phyloP scores from a whole-genome alignment of 1,284 basidiomycete genomes.

The Tetrapyrgos nigripes region DNA sequence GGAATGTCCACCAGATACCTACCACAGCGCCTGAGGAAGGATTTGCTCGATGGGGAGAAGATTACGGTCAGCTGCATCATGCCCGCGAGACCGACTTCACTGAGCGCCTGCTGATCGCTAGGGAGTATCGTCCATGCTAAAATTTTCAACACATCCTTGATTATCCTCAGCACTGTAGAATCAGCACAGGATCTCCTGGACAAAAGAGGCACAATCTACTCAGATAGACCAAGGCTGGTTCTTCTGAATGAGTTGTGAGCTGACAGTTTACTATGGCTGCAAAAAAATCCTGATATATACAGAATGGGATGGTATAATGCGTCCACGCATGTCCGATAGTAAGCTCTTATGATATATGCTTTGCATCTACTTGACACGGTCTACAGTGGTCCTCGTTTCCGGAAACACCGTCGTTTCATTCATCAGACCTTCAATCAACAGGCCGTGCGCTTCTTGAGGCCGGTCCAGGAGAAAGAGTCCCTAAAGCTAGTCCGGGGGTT shows the following conservation, averaged over 20 bases:
- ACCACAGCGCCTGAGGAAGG: conserved; percentile 3
- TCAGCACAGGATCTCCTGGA: conserved; percentile 53
- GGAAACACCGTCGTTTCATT: conserved; percentile 56
- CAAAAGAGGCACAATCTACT: conserved; percentile 53
- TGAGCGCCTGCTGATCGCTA: conserved; percentile 17
- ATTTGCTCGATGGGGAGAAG: conserved; percentile 12
- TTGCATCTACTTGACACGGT: conserved; percentile 5
- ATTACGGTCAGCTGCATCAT: conserved; percentile 8
- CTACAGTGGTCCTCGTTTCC: conserved; percentile 52
- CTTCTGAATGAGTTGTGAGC: conserved; percentile 52
- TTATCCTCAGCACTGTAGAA: conserved; percentile 49
- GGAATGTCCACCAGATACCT: conserved; percentile 17
- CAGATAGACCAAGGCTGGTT: conserved; percentile 55
- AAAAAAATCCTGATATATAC: conserved; percentile 6
- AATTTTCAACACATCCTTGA: conserved; percentile 47
- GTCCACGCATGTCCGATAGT: conserved; percentile 52
- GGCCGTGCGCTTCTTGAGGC: conserved; percentile 42
- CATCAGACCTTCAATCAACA: conserved; percentile 53
- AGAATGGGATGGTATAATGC: conserved; percentile 56
- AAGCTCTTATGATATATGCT: conserved; percentile 19
- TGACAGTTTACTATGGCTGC: background rate
- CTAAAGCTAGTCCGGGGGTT: conserved; percentile 45
- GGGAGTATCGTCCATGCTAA: conserved; percentile 49
- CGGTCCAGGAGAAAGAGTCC: conserved; percentile 49
- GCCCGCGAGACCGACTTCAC: background rate